Conservation (phyloP, 2,329 filamentous ascomycete genomes). For the Cercospora brassicicola region DNA sequence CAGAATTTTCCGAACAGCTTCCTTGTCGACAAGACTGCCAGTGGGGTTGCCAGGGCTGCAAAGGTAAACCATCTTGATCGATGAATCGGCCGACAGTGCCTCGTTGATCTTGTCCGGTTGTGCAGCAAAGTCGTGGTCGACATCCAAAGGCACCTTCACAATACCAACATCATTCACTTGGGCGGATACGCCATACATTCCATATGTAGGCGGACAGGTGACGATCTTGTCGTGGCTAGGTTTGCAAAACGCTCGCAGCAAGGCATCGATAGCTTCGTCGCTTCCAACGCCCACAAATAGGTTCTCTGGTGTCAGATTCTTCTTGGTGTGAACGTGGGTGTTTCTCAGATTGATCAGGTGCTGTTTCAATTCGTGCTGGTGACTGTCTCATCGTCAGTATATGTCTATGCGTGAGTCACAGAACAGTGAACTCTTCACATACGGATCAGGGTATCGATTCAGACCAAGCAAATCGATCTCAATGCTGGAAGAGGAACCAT, state of each 20-base stretch:
- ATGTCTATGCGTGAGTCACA: constrained; percentile 16
- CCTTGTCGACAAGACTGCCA: constrained; percentile 72
- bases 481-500: constrained; percentile 50
- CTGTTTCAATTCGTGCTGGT: constrained; percentile 84
- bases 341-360: constrained; percentile 84
- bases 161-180: constrained; percentile 89
- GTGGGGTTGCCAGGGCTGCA: constrained; percentile 97
- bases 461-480: constrained; percentile 76
- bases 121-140: constrained; percentile 70
- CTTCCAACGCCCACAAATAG: constrained; percentile 94
- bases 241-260: constrained; percentile 88
- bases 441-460: constrained; percentile 92
- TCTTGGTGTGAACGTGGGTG: constrained; percentile 74
- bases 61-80: constrained; percentile 86
- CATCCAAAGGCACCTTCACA: constrained; percentile 79
- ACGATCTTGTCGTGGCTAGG: constrained; percentile 87
- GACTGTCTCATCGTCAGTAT: constrained; percentile 46
- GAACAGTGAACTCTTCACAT: constrained; percentile 27
- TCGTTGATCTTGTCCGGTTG: constrained; percentile 68
- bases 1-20: constrained; percentile 70
- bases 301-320: constrained; percentile 73
- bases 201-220: constrained; percentile 94
- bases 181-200: constrained; percentile 95
- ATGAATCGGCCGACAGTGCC: constrained; percentile 61
- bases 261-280: constrained; percentile 93